Percentiles rank a stretch among this genome's conserved stretches.
These are phyloP conservation scores for Umbelopsis ramanniana DNA, from an alignment of 192 early-diverging fungal genomes.

Conservation along the genomic window DNA sequence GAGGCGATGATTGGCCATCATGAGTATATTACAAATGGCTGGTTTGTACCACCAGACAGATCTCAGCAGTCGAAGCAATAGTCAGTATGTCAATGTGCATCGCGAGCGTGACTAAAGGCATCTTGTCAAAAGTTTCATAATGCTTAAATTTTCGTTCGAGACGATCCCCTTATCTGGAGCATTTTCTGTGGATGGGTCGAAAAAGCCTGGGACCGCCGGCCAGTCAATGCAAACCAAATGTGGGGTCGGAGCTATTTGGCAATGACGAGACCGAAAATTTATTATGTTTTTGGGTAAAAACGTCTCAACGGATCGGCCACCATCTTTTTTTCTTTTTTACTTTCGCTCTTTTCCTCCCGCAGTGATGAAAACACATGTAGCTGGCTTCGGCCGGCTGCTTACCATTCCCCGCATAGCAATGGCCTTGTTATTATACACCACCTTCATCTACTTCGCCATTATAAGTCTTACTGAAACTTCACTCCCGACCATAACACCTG, in stretches of 20 bases:
- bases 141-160: too few relatives aligned
- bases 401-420: slow-evolving; percentile 4
- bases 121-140: too few relatives aligned
- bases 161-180: too few relatives aligned
- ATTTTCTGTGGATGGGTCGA: too few relatives aligned
- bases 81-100: too few relatives aligned
- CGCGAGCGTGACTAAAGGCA: too few relatives aligned
- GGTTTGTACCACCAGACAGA: not conserved
- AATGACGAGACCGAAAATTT: not conserved
- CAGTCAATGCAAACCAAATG: not conserved
- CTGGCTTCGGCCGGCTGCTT: not conserved
- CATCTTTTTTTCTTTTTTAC: not conserved
- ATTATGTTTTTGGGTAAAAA: not conserved
- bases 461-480: not conserved
- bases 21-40: not conserved
- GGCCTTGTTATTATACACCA: not conserved
- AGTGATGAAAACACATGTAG: not conserved
- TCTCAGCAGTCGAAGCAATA: too few relatives aligned
- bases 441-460: not conserved
- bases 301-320: slow-evolving; percentile 9
- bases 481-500: slow-evolving; percentile 3
- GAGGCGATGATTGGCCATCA: not conserved
- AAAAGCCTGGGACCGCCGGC: not conserved
- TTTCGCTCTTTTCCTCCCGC: not conserved
- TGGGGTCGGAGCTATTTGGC: not conserved